Conservation (phyloP, 441 rosid species). For the Jatropha podagrica region DNA sequence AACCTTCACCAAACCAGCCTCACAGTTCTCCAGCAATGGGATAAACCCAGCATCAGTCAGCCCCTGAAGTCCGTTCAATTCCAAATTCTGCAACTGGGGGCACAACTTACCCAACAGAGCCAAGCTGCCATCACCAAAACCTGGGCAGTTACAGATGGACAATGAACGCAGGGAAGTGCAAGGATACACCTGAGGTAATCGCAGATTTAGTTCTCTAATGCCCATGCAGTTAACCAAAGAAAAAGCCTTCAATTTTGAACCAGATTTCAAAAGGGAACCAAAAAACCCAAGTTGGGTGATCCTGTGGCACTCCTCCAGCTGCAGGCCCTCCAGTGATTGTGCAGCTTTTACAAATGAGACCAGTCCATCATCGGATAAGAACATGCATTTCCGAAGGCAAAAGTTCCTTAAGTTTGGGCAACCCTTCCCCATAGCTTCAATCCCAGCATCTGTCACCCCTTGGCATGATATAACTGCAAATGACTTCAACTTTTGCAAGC, state of each 20-base stretch:
- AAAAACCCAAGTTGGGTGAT: slow-evolving; percentile 78
- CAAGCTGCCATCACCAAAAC: slow-evolving; percentile 73
- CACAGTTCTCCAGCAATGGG: slow-evolving; percentile 44
- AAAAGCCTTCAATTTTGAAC: slow-evolving; percentile 64
- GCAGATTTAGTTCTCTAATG: slow-evolving; percentile 55
- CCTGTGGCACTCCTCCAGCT: slow-evolving; percentile 85
- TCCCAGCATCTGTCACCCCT: slow-evolving; percentile 72
- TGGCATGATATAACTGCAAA: slow-evolving; percentile 57
- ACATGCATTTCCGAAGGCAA: slow-evolving; percentile 54
- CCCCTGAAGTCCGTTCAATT: slow-evolving; percentile 65
- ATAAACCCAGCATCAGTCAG: slow-evolving; percentile 77
- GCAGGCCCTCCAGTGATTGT: slow-evolving; percentile 64
- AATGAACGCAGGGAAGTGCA: slow-evolving; percentile 58
- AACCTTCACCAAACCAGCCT: slow-evolving; percentile 67
- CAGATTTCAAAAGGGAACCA: slow-evolving; percentile 70
- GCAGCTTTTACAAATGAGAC: slow-evolving; percentile 63
- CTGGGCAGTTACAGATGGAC: slow-evolving; percentile 74
- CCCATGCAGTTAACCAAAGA: slow-evolving; percentile 71
- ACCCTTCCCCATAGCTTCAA: slow-evolving; percentile 71
- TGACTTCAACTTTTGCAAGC: slow-evolving; percentile 64
- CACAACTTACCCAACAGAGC: slow-evolving; percentile 69
- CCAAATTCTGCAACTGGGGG: slow-evolving; percentile 63
- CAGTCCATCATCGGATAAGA: slow-evolving; percentile 79
- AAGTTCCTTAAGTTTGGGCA: slow-evolving; percentile 72
- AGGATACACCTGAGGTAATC: slow-evolving; percentile 33